These are phyloP conservation scores for Dichotomopilus funicola DNA, from an alignment of 2,329 filamentous ascomycete genomes.

Conservation along the genomic window DNA sequence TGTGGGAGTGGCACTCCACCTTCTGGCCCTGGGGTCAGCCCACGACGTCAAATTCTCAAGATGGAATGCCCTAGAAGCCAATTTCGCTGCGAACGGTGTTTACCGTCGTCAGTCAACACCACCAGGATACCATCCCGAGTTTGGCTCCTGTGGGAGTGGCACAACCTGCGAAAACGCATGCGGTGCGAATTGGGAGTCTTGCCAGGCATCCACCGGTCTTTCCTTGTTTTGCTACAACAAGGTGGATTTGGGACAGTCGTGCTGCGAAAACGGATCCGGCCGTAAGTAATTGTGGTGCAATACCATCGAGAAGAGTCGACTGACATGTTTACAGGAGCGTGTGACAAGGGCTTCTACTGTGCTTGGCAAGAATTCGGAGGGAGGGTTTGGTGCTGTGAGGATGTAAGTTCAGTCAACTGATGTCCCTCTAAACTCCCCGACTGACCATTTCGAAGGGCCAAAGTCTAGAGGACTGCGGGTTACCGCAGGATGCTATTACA, in stretches of 20 bases:
- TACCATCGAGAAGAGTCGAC: background rate
- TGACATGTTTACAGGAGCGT: conserved; percentile 13
- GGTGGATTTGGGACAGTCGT: conserved; percentile 20
- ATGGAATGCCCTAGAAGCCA: conserved; percentile 11
- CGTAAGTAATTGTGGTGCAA: conserved; percentile 8
- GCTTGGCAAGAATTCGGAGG: conserved; percentile 22
- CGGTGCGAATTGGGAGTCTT: conserved; percentile 20
- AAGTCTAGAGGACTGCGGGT: conserved; percentile 18
- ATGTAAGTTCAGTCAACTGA: conserved; percentile 7
- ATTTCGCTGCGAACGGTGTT: background rate
- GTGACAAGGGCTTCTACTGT: conserved; percentile 22
- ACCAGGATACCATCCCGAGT: conserved; percentile 22
- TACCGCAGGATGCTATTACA: background rate
- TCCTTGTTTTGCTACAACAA: conserved; percentile 25
- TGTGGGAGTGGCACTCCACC: conserved; percentile 2
- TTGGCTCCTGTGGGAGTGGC: conserved; percentile 21
- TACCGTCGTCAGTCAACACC: conserved; percentile 17
- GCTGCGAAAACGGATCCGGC: conserved; percentile 23
- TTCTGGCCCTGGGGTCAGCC: conserved; percentile 7
- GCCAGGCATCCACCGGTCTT: conserved; percentile 19
- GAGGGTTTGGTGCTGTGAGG: conserved; percentile 21
- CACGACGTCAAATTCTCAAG: conserved; percentile 15
- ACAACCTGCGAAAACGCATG: conserved; percentile 23
- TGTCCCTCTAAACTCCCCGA: background rate
- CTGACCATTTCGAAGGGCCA: conserved; percentile 11